phyloP scores from a whole-genome alignment of 2,329 filamentous ascomycete genomes.

The Diaporthe capsici region DNA sequence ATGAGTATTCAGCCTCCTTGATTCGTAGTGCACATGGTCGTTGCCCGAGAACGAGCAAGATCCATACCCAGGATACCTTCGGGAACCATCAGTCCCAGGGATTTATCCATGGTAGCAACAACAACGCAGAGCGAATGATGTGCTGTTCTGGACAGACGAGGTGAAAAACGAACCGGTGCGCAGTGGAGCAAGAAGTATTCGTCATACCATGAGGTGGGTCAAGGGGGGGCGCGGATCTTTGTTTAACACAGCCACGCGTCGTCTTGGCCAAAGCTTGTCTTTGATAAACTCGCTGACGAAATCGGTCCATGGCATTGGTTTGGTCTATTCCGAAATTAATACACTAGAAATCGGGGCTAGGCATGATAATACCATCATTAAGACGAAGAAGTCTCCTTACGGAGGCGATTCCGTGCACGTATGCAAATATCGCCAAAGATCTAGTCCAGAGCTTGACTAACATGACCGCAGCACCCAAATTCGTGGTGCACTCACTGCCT shows the following conservation, averaged over 20 bases:
- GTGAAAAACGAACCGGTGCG: not conserved
- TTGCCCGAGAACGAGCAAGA: too few species aligned
- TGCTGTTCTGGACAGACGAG: too few species aligned
- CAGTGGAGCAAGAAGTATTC: not conserved
- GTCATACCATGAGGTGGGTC: not conserved
- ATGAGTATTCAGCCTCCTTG: too few species aligned
- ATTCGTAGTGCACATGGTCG: too few species aligned
- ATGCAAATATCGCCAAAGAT: not conserved
- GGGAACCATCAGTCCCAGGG: not conserved
- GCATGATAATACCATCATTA: not conserved
- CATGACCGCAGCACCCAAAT: not conserved
- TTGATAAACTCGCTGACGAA: constrained; percentile 20
- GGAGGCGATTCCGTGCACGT: not conserved
- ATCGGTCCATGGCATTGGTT: not conserved
- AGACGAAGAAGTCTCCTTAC: not conserved
- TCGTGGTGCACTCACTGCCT: not conserved
- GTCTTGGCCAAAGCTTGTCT: constrained; percentile 29
- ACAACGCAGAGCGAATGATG: not conserved
- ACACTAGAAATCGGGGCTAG: not conserved
- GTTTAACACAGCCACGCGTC: constrained; percentile 5
- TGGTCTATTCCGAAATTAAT: not conserved
- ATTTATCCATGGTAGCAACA: not conserved
- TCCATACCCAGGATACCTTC: too few species aligned
- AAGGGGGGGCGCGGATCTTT: not conserved
- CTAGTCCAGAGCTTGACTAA: too few species aligned